Percentiles rank a stretch among this genome's conserved stretches.
phyloP scores from a whole-genome alignment of 176 grass and related monocot species.

The Triticum monococcum region DNA sequence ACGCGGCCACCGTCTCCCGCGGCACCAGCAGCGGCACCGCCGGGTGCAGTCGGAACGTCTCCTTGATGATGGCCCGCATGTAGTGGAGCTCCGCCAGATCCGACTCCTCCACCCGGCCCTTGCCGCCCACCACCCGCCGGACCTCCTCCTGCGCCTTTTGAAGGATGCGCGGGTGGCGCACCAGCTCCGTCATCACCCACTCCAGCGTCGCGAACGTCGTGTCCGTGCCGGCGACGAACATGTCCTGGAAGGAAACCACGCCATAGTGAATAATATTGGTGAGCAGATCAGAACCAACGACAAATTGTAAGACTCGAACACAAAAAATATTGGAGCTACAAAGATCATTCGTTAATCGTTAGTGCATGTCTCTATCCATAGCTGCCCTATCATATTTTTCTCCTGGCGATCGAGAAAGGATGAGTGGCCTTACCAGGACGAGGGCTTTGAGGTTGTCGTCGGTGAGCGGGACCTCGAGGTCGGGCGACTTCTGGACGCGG shows the following conservation, averaged over 20 bases:
- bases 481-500: constrained; percentile 2
- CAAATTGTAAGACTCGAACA: too few relatives aligned
- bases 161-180: neutral
- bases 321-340: too few relatives aligned
- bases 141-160: constrained; percentile 28
- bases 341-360: too few relatives aligned
- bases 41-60: constrained; percentile 49
- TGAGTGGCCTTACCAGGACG: constrained; percentile 1
- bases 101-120: constrained; percentile 32
- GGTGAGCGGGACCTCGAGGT: constrained; percentile 14
- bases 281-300: too few relatives aligned
- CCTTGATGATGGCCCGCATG: constrained; percentile 38
- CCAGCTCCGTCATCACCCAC: constrained; percentile 17
- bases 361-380: too few relatives aligned
- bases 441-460: constrained; percentile 18
- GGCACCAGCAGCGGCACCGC: constrained; percentile 36
- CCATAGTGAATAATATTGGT: neutral
- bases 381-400: too few relatives aligned
- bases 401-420: too few relatives aligned
- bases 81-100: constrained; percentile 31
- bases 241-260: neutral
- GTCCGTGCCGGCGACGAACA: constrained; percentile 16
- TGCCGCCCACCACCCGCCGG: constrained; percentile 23
- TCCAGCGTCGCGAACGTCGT: neutral
- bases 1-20: constrained; percentile 25